A percentile compares a stretch with the other conserved stretches of the same genome.
Conservation (phyloP, 2,329 filamentous ascomycete species). For the Calonectria honghensis region DNA sequence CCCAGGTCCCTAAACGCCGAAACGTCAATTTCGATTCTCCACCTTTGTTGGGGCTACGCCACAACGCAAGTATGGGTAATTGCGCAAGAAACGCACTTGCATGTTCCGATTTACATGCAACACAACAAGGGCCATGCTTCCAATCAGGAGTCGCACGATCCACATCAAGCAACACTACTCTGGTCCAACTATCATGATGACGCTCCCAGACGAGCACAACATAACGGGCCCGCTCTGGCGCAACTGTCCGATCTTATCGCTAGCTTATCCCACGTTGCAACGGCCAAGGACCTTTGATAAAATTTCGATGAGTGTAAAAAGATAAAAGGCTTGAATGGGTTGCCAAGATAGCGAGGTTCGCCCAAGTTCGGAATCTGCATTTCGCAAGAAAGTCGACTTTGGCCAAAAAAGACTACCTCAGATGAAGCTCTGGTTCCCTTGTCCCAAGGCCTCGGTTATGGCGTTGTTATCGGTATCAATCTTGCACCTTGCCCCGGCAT, state of each 20-base stretch:
- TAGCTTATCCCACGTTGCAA: not conserved
- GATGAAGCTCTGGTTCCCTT: slow-evolving; percentile 34
- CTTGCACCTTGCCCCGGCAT: slow-evolving; percentile 39
- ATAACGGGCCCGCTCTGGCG: slow-evolving; percentile 30
- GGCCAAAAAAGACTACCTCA: slow-evolving; percentile 7
- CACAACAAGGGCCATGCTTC: not conserved
- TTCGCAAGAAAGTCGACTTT: not conserved
- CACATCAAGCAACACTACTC: slow-evolving; percentile 13
- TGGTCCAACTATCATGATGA: not conserved
- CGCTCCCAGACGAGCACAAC: slow-evolving; percentile 27
- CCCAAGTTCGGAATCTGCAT: too few species aligned
- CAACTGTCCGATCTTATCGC: slow-evolving; percentile 18
- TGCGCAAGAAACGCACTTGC: slow-evolving; percentile 9
- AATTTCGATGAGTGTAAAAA: not conserved
- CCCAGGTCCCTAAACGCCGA: not conserved
- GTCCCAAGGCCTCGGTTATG: slow-evolving; percentile 35
- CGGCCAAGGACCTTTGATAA: not conserved
- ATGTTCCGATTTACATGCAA: slow-evolving; percentile 10
- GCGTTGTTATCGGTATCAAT: slow-evolving; percentile 40
- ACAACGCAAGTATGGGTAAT: not conserved
- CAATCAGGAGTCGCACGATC: slow-evolving; percentile 16
- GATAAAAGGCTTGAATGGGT: not conserved
- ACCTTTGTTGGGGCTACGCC: not conserved
- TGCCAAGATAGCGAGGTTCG: not conserved
- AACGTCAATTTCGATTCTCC: not conserved